Base-by-base conservation (phyloP, 2,329 filamentous ascomycete species). In the Hymenotorrendiella dingleyae region DNA sequence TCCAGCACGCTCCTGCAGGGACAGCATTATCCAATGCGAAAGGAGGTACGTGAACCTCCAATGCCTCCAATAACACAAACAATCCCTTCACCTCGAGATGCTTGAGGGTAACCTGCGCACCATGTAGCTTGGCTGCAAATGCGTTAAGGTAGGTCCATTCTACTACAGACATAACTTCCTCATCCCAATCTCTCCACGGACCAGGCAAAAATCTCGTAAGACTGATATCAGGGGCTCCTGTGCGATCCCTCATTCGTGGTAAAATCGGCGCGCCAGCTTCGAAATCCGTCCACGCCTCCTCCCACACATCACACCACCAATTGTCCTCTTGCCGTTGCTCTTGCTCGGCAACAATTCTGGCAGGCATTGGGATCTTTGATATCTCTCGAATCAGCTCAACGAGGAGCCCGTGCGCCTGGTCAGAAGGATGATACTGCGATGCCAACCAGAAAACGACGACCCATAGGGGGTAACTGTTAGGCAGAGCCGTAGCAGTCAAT, bases 1-100 rank as follows among this genome's bases (percentile, higher is more conserved):
- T 38, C 41, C 35, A 43, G n/a, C 32, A 36, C 17, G 41, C 41
- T 10, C 34, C 41, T 4, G 41, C 41, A 17, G 35, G 41, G 11
- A 38, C 41, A 4, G 34, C 23, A 20, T 43, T 24, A 29, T 38
- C 41, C 4, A 43, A 16, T 8, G 20, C 33, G n/a, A 12, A 20
- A 4, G 41, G 12, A 1, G 34, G 1, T 19, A 23, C 33, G 8
- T 43, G 34, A 22, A 27, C 14, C 12, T 43, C 41, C 9, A 43
- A 36, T 16, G 41, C 41, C 14, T 43, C 41, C 7, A 33, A 4
- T 9, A 37, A 14, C 5, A 35, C 32, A 16, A 14, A 38, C 35
- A 43, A 24, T 6, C 34, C 35, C 19, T 14, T 32, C 27, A 33
- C 17, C 11, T 33, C 41, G 10, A 43, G 20, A 14, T 17, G 14